These are phyloP conservation scores for Teunomyces stri DNA, from an alignment of 805 yeast species.

Conservation along the genomic window DNA sequence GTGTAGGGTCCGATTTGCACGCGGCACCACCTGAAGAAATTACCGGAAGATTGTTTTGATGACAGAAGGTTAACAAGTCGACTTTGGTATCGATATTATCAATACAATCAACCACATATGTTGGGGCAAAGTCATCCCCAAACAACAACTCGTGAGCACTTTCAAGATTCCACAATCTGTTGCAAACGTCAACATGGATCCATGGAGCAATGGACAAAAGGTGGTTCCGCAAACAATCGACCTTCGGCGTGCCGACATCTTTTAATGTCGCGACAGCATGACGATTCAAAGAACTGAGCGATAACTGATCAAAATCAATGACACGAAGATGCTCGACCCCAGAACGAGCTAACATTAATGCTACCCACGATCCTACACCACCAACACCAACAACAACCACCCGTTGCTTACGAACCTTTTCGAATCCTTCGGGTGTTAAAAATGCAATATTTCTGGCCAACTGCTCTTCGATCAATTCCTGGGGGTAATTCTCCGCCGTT, in stretches of 20 bases:
- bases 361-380: constrained; percentile 98
- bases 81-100: constrained; percentile 97
- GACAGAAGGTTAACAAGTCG: constrained; percentile 75
- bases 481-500: constrained; percentile 32
- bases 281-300: constrained; percentile 86
- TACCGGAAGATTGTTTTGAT: constrained; percentile 58
- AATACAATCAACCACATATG: constrained; percentile 88
- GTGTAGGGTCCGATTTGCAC: constrained; percentile 90
- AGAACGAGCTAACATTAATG: constrained; percentile 85
- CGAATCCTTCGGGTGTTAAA: constrained; percentile 81
- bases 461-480: constrained; percentile 82
- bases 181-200: constrained; percentile 75
- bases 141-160: constrained; percentile 60
- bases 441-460: constrained; percentile 92
- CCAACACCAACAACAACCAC: constrained; percentile 91
- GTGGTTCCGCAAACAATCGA: constrained; percentile 70
- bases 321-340: constrained; percentile 79
- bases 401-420: constrained; percentile 63
- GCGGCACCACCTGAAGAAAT: constrained; percentile 97
- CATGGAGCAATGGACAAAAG: constrained; percentile 85
- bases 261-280: constrained; percentile 89
- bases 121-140: constrained; percentile 53
- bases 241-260: constrained; percentile 94
- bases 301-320: constrained; percentile 95
- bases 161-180: constrained; percentile 72